Evolutionary conservation across 2,329 filamentous ascomycete genomes (phyloP).

Genomic region (Botrytis aclada): DNA sequence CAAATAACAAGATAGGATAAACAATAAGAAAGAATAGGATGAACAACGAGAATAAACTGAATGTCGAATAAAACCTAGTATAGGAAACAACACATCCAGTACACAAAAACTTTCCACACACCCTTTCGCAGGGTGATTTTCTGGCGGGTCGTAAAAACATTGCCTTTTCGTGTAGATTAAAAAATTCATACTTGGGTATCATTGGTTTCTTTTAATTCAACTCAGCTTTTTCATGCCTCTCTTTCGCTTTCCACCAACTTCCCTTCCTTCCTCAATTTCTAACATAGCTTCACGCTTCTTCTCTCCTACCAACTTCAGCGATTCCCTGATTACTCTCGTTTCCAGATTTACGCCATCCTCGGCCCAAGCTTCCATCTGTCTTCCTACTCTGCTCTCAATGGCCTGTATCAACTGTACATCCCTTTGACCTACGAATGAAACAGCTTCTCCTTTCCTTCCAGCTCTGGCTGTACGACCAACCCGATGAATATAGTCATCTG

Average conservation of each 20-base stretch:
- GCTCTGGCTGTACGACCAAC: constrained; percentile 94
- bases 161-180: not conserved
- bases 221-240: constrained; percentile 53
- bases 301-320: constrained; percentile 83
- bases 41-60: not conserved
- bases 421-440: constrained; percentile 88
- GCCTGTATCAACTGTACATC: constrained; percentile 89
- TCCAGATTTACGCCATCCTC: constrained; percentile 96
- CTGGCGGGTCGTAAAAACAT: not conserved
- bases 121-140: not conserved
- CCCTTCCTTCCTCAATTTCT: constrained; percentile 87
- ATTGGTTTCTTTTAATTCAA: not conserved
- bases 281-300: constrained; percentile 90
- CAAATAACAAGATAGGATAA: not conserved
- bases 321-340: constrained; percentile 78
- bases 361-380: constrained; percentile 76
- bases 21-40: not conserved
- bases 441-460: constrained; percentile 74
- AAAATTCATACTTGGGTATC: not conserved
- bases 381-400: constrained; percentile 79
- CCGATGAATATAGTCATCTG: constrained; percentile 95
- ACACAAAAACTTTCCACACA: not conserved
- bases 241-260: constrained; percentile 83
- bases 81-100: not conserved
- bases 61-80: not conserved